A percentile compares a stretch with the other conserved stretches of the same genome.
These are phyloP conservation scores for Pseudopyrenochaeta lycopersici DNA, from an alignment of 2,329 filamentous ascomycete species.

Conservation along the genomic window DNA sequence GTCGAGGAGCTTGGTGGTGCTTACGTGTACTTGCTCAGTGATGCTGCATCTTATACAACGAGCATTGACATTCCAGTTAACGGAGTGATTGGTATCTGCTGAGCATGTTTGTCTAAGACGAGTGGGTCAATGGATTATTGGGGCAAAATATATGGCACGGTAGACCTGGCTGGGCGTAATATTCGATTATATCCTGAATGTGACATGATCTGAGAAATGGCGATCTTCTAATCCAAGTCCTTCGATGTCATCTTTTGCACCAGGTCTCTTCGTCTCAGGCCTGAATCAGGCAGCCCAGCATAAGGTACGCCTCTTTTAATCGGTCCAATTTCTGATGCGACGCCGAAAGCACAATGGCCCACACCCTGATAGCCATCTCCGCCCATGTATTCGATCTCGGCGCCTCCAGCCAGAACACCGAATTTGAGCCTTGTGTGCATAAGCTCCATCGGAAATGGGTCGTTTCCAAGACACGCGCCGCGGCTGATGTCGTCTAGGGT, in stretches of 20 bases:
- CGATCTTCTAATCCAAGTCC: neutral
- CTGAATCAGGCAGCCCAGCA: slow-evolving; percentile 21
- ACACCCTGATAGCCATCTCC: slow-evolving; percentile 27
- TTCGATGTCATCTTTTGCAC: neutral
- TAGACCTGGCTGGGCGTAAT: neutral
- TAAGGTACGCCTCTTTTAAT: slow-evolving; percentile 33
- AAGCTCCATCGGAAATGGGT: slow-evolving; percentile 50
- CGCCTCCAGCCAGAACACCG: slow-evolving; percentile 45
- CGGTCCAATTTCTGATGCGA: slow-evolving; percentile 34
- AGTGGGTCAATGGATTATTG: neutral
- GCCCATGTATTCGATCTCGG: slow-evolving; percentile 31
- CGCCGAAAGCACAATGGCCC: slow-evolving; percentile 43
- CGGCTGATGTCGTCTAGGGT: slow-evolving; percentile 51
- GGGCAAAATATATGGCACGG: neutral
- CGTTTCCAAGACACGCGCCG: slow-evolving; percentile 51
- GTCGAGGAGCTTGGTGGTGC: slow-evolving; percentile 65
- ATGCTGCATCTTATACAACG: slow-evolving; percentile 62
- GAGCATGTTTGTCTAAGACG: neutral
- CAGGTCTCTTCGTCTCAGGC: neutral
- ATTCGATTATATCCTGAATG: neutral
- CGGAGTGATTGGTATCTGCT: slow-evolving; percentile 43
- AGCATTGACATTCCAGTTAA: slow-evolving; percentile 60
- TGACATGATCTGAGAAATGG: neutral
- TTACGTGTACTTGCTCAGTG: slow-evolving; percentile 65
- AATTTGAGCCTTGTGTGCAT: slow-evolving; percentile 49